Evolutionary conservation across 2,329 filamentous ascomycete genomes (phyloP).

Genomic region (Elsinoe fawcettii): DNA sequence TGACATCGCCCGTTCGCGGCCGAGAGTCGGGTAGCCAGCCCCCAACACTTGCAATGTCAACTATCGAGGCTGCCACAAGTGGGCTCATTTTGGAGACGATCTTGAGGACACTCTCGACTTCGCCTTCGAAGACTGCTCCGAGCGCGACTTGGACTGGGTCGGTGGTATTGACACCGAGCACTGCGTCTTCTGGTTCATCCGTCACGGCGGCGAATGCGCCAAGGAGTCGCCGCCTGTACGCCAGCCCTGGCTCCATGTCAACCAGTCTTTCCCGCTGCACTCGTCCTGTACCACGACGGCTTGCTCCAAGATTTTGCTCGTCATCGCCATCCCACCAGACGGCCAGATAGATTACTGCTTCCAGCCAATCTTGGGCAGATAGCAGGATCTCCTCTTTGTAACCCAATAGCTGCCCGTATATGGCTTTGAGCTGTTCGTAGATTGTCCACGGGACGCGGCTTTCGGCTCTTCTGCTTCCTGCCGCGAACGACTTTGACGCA

Average conservation of each 20-base stretch:
- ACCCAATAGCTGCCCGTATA: slow-evolving; percentile 77
- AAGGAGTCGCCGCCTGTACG: slow-evolving; percentile 67
- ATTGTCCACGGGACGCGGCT: slow-evolving; percentile 84
- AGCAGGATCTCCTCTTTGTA: slow-evolving; percentile 66
- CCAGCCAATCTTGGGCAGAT: slow-evolving; percentile 81
- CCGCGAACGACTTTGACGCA: slow-evolving; percentile 51
- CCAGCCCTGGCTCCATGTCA: slow-evolving; percentile 50
- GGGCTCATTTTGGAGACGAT: slow-evolving; percentile 75
- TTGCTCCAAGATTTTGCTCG: slow-evolving; percentile 42
- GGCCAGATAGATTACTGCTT: slow-evolving; percentile 73
- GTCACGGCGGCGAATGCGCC: slow-evolving; percentile 60
- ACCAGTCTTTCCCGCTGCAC: slow-evolving; percentile 39
- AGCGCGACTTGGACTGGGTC: slow-evolving; percentile 73
- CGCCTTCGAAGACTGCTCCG: slow-evolving; percentile 74
- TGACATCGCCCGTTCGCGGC: slow-evolving; percentile 44
- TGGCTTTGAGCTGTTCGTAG: slow-evolving; percentile 71
- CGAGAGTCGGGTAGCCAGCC: slow-evolving; percentile 65
- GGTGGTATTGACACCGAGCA: slow-evolving; percentile 66
- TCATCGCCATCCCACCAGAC: slow-evolving; percentile 89
- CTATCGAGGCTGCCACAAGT: slow-evolving; percentile 66
- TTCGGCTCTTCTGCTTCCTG: slow-evolving; percentile 64
- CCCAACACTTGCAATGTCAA: slow-evolving; percentile 75
- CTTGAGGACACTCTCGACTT: slow-evolving; percentile 65
- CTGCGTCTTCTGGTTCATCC: slow-evolving; percentile 55
- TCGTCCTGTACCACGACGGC: slow-evolving; percentile 33